Evolutionary conservation across 2,329 filamentous ascomycete genomes (phyloP).

Genomic region (Paracoccidioides brasiliensis): DNA sequence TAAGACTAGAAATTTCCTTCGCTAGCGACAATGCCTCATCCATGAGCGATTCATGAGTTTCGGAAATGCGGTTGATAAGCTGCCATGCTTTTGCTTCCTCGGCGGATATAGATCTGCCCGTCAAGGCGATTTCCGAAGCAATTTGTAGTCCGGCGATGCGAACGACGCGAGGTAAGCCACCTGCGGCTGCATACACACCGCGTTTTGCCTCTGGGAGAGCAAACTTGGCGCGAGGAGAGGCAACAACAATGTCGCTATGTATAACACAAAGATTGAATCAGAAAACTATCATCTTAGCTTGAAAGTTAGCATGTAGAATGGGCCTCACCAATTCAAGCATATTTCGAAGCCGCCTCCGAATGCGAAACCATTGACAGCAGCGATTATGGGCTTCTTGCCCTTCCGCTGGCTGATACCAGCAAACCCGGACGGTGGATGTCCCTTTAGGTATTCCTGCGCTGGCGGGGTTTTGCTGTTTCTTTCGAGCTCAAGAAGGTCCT

Average conservation of each 20-base stretch:
- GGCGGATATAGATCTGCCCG: slow-evolving; percentile 48
- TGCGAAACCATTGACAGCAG: slow-evolving; percentile 65
- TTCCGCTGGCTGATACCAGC: slow-evolving; percentile 42
- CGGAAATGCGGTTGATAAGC: slow-evolving; percentile 51
- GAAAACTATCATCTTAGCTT: background rate
- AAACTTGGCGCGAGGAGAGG: slow-evolving; percentile 45
- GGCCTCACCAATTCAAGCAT: slow-evolving; percentile 66
- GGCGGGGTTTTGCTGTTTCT: slow-evolving; percentile 14
- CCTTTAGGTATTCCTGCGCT: slow-evolving; percentile 15
- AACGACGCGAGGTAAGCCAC: slow-evolving; percentile 55
- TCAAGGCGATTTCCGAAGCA: slow-evolving; percentile 58
- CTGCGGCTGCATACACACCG: slow-evolving; percentile 58
- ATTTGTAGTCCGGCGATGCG: slow-evolving; percentile 54
- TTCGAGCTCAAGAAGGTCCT: slow-evolving; percentile 33
- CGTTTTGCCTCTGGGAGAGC: slow-evolving; percentile 57
- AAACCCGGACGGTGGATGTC: slow-evolving; percentile 39
- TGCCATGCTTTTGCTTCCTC: slow-evolving; percentile 49
- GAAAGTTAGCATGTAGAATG: background rate
- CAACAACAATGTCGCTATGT: slow-evolving; percentile 53
- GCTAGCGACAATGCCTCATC: slow-evolving; percentile 56
- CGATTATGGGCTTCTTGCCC: slow-evolving; percentile 61
- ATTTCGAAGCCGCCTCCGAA: slow-evolving; percentile 71
- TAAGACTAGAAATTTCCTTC: slow-evolving; percentile 46
- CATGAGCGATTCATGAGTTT: slow-evolving; percentile 61
- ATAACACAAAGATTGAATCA: background rate